phyloP scores from a whole-genome alignment of 2,329 filamentous ascomycete species.

The Rhinocladiella mackenziei region DNA sequence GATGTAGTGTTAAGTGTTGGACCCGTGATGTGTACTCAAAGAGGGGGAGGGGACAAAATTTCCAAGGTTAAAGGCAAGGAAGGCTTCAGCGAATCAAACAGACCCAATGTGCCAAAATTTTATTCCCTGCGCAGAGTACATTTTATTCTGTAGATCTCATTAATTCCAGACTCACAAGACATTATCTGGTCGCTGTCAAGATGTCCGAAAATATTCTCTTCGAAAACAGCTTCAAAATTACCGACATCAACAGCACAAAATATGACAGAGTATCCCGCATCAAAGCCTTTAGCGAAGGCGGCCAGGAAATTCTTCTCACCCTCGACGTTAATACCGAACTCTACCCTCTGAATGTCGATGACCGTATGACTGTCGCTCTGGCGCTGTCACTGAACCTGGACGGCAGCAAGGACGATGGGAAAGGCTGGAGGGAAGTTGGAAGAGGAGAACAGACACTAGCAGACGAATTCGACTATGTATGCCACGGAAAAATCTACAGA shows the following conservation, averaged over 20 bases:
- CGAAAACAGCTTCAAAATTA: constrained; percentile 86
- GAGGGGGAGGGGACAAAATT: not conserved
- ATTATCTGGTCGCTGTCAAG: constrained; percentile 39
- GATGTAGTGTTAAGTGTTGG: not conserved
- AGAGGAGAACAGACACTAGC: constrained; percentile 56
- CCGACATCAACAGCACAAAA: constrained; percentile 72
- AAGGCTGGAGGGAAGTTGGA: constrained; percentile 72
- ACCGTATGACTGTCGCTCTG: constrained; percentile 74
- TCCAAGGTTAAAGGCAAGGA: too few species aligned
- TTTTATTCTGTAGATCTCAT: too few species aligned
- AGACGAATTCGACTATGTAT: constrained; percentile 51
- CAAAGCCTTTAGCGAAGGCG: constrained; percentile 52
- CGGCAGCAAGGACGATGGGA: constrained; percentile 68
- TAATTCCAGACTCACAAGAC: constrained; percentile 32
- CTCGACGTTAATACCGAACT: constrained; percentile 95
- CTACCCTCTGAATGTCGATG: constrained; percentile 70
- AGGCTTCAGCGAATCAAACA: not conserved
- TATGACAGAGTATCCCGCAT: constrained; percentile 94
- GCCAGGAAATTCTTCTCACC: constrained; percentile 69
- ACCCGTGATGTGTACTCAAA: too few species aligned
- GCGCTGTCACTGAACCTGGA: constrained; percentile 84
- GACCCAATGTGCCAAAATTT: not conserved
- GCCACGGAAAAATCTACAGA: constrained; percentile 50
- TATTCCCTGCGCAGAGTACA: not conserved
- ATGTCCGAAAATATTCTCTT: constrained; percentile 88